These are phyloP conservation scores for Talaromyces stipitatus DNA, from an alignment of 495 filamentous ascomycete species.

Conservation along the genomic window DNA sequence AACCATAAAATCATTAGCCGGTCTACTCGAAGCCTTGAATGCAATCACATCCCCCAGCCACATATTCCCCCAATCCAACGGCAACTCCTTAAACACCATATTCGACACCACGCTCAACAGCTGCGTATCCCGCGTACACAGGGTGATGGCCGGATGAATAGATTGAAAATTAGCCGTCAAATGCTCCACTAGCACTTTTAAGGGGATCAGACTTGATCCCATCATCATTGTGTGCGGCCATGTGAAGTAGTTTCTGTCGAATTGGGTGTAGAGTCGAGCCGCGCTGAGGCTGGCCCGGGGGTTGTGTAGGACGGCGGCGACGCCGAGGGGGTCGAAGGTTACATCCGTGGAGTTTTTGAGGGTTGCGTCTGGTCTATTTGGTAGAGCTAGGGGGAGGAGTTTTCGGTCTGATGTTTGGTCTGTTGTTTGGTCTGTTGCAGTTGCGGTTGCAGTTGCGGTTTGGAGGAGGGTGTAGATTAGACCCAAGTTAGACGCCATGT, in stretches of 20 bases:
- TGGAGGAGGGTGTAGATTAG: neutral
- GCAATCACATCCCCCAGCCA: slow-evolving; percentile 19
- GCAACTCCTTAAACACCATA: slow-evolving; percentile 21
- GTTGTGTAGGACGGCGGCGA: slow-evolving; percentile 22
- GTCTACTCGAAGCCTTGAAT: slow-evolving; percentile 14
- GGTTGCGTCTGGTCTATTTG: neutral
- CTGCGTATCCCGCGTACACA: slow-evolving; percentile 19
- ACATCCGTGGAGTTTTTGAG: slow-evolving; percentile 11
- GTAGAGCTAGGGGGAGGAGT: neutral
- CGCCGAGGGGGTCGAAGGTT: slow-evolving; percentile 25
- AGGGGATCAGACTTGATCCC: slow-evolving; percentile 18
- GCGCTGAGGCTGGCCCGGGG: slow-evolving; percentile 19
- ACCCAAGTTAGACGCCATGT: neutral
- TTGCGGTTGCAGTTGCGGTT: neutral
- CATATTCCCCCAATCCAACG: slow-evolving; percentile 17
- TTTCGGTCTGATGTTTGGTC: too few relatives aligned
- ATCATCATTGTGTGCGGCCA: slow-evolving; percentile 28
- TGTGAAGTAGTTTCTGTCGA: slow-evolving; percentile 16
- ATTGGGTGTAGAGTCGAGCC: slow-evolving; percentile 22
- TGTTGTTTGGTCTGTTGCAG: neutral
- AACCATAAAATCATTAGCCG: slow-evolving; percentile 20
- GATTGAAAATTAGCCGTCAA: slow-evolving; percentile 16
- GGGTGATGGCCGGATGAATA: slow-evolving; percentile 17
- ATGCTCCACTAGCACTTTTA: slow-evolving; percentile 23
- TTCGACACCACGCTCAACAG: slow-evolving; percentile 19